These are phyloP conservation scores for Wickerhamomyces subpelliculosus DNA, from an alignment of 805 yeast genomes.

Conservation along the genomic window DNA sequence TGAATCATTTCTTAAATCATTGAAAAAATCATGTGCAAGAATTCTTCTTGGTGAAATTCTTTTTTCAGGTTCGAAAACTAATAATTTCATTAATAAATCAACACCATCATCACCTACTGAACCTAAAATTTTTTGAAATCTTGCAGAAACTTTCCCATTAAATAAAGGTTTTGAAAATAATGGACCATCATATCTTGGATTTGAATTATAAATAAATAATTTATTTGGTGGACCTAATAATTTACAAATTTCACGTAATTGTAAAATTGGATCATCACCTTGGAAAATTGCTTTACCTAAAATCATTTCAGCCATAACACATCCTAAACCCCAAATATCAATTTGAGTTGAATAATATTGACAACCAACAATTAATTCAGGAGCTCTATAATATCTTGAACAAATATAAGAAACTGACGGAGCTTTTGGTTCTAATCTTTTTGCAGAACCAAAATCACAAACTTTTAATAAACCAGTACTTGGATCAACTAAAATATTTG, in stretches of 20 bases:
- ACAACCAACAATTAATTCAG: constrained; percentile 90
- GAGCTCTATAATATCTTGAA: constrained; percentile 93
- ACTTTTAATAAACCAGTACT: constrained; percentile 58
- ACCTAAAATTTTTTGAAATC: constrained; percentile 61
- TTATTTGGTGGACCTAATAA: constrained; percentile 82
- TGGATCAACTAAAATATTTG: constrained; percentile 75
- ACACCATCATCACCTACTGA: constrained; percentile 82
- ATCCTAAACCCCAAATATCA: constrained; percentile 97
- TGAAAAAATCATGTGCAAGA: constrained; percentile 82
- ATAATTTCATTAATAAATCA: constrained; percentile 71
- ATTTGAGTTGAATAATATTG: constrained; percentile 83
- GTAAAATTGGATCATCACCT: constrained; percentile 84
- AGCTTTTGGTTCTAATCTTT: constrained; percentile 67
- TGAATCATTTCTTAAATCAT: constrained; percentile 62
- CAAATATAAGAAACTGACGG: constrained; percentile 95
- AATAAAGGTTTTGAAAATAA: constrained; percentile 60
- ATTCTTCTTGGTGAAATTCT: constrained; percentile 79
- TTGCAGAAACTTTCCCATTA: constrained; percentile 44
- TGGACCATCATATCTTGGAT: constrained; percentile 72
- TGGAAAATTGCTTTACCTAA: constrained; percentile 93
- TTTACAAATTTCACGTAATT: constrained; percentile 84
- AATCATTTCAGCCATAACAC: constrained; percentile 91
- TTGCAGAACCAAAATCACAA: constrained; percentile 84
- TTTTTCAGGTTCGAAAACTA: constrained; percentile 84
- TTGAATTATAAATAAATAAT: constrained; percentile 64